Percentiles rank a stretch among this genome's conserved stretches.
These are phyloP conservation scores for Sphagnum magellanicum DNA, from an alignment of 228 moss, liverwort and hornwort species.

Conservation along the genomic window DNA sequence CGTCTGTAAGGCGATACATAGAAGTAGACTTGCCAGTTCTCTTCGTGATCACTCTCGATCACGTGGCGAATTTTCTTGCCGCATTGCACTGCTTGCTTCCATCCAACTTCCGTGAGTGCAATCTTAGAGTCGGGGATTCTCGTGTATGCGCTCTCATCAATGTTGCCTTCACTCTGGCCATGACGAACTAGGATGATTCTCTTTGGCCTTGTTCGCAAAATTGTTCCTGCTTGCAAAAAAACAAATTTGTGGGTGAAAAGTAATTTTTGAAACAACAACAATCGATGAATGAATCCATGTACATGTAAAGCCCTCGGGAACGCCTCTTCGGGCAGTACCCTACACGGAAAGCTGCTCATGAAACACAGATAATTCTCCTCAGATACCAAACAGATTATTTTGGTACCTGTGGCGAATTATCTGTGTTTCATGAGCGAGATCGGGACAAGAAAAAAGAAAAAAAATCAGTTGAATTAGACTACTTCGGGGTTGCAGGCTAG, in stretches of 20 bases:
- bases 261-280: neutral
- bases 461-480: too few species aligned
- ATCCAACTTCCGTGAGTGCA: conserved; percentile 39
- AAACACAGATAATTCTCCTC: neutral
- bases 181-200: conserved; percentile 50
- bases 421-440: neutral
- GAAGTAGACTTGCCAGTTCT: conserved; percentile 49
- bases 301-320: neutral
- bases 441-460: neutral
- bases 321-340: too few species aligned
- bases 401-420: neutral
- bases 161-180: conserved; percentile 51
- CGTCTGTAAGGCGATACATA: conserved; percentile 51
- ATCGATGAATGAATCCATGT: neutral
- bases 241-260: neutral
- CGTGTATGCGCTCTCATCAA: conserved; percentile 47
- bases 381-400: neutral
- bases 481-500: too few species aligned
- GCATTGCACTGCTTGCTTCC: conserved; percentile 39
- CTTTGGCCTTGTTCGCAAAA: conserved; percentile 19
- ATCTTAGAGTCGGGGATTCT: conserved; percentile 52
- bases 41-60: conserved; percentile 27
- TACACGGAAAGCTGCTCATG: too few species aligned
- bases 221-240: neutral
- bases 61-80: conserved; percentile 37